These are phyloP conservation scores for Gossypium gossypioides DNA, from an alignment of 441 rosid species.

Conservation along the genomic window DNA sequence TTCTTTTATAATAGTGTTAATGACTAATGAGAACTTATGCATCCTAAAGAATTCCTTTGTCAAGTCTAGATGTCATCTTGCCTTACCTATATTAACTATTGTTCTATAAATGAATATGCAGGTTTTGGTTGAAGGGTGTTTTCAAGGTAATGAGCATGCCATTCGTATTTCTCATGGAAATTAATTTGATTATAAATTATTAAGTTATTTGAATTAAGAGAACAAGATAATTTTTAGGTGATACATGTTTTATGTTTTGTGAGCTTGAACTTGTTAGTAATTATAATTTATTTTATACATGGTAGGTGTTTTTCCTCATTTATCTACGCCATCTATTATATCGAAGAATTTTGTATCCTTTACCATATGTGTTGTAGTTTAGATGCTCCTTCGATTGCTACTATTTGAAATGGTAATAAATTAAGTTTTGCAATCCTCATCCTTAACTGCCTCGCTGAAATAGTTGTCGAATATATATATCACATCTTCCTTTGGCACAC, in stretches of 20 bases:
- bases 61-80: background rate
- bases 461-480: no score
- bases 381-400: no score
- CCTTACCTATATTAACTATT: background rate
- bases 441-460: no score
- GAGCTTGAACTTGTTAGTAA: background rate
- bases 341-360: background rate
- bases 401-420: no score
- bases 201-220: conserved; percentile 4
- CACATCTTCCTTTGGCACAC: no score
- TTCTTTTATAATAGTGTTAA: background rate
- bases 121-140: conserved; percentile 85
- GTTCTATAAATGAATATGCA: conserved; percentile 22
- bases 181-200: conserved; percentile 11
- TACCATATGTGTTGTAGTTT: no score
- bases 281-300: background rate
- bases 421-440: no score
- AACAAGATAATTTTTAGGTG: background rate
- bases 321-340: background rate
- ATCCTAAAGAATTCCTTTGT: background rate
- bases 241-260: conserved; percentile 6
- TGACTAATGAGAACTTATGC: no score
- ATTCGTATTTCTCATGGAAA: background rate
- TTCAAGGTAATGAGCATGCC: conserved; percentile 55
- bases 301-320: background rate